Evolutionary conservation across 805 yeast genomes (phyloP), one percentile per base, ranked within the genome.

Genomic region (Suhomyces faveliae): DNA sequence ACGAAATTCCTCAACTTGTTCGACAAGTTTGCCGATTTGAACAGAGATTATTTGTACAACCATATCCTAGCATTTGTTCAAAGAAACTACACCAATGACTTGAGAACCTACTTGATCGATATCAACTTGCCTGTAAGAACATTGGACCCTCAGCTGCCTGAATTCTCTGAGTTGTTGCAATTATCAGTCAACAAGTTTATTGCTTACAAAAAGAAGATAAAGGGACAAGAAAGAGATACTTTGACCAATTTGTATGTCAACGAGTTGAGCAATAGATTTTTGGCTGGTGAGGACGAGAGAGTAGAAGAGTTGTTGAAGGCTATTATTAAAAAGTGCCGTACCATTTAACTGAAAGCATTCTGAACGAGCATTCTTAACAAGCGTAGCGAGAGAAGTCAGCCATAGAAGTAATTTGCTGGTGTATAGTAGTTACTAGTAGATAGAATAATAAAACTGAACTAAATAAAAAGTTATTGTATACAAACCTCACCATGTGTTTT

Each of bases 51-150:
- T 61, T 70, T 91, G 57, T 74, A 81, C 52, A 75, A 73, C 49
- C 94, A 88, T 63, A 77, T 89, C 8, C 66, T 88, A 30, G 72
- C 74, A 43, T 78, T 74, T 58, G 66, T 87, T 54, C 74, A 75
- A 53, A 58, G 61, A 11, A 69, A 73, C 30, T 71, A 69, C 47
- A 66, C 75, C 12, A 53, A 67, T 5, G 71, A 71, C 49, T 55
- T 67, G 4, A 71, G 74, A 48, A 70, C 80, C 19, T 50, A 77
- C 27, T 51, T 76, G 30, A 61, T 79, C 45, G 92, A 85, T 62
- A 71, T 87, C 43, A 78, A 85, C 1, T 66, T 88, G 50, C 85
- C 92, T 5, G 70, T 90, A 25, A 80, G 95, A 61, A 79, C 76
- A 55, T 60, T 73, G 48, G 50, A 58, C 0, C 55, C 74, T 3